Conservation (phyloP, 257 asterid genomes). For the Nicotiana otophora region DNA sequence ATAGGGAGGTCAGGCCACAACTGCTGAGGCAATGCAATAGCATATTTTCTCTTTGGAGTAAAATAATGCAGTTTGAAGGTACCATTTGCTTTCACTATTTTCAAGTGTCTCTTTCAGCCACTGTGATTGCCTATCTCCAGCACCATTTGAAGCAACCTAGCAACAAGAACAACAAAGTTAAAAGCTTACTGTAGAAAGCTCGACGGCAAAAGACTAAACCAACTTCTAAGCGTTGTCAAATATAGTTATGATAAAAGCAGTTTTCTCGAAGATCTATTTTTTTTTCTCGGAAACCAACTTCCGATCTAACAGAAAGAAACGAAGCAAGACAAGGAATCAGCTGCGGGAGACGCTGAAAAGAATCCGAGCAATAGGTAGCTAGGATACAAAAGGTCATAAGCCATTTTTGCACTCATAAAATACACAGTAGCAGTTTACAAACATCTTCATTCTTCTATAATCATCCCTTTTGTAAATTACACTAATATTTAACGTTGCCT, state of each 20-base stretch:
- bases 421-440: too few species aligned
- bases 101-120: slow-evolving; percentile 45
- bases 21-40: background rate
- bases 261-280: background rate
- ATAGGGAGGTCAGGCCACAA: too few species aligned
- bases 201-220: background rate
- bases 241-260: background rate
- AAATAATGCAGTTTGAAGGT: background rate
- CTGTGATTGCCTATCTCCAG: slow-evolving; percentile 28
- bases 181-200: background rate
- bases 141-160: slow-evolving; percentile 33
- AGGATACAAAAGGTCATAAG: too few species aligned
- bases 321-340: background rate
- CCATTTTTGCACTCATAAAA: too few species aligned
- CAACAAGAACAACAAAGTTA: slow-evolving; percentile 7
- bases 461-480: too few species aligned
- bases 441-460: too few species aligned
- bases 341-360: background rate
- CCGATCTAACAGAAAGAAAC: background rate
- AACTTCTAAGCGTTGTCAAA: background rate
- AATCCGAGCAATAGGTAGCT: background rate
- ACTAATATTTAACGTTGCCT: too few species aligned
- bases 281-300: background rate
- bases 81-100: slow-evolving; percentile 53
- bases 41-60: background rate